A percentile compares a stretch with the other conserved stretches of the same genome.
Evolutionary conservation across 495 filamentous ascomycete genomes (phyloP).

Genomic region (Aspergillus olivimuriae): DNA sequence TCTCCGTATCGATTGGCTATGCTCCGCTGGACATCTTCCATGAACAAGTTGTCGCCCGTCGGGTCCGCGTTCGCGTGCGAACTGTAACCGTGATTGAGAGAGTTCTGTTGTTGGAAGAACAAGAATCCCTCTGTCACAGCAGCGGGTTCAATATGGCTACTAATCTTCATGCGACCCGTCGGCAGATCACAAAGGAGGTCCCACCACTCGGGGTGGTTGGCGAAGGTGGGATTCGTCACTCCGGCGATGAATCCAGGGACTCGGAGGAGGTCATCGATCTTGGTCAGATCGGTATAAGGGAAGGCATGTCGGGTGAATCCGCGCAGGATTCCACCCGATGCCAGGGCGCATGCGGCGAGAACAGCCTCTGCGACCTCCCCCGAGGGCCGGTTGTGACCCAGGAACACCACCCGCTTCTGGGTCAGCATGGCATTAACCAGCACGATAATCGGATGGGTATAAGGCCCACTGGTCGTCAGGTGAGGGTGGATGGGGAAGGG

Average conservation of each 20-base stretch:
- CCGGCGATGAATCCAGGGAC: conserved; percentile 97
- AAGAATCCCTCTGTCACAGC: conserved; percentile 72
- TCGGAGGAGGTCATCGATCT: conserved; percentile 91
- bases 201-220: conserved; percentile 96
- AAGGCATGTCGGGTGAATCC: conserved; percentile 98
- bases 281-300: conserved; percentile 95
- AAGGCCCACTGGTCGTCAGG: conserved; percentile 82
- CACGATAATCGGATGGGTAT: conserved; percentile 49
- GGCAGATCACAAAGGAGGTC: conserved; percentile 92
- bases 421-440: conserved; percentile 67
- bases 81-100: conserved; percentile 42
- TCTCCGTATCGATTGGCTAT: conserved; percentile 85
- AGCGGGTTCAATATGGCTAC: conserved; percentile 67
- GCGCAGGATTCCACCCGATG: conserved; percentile 86
- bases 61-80: conserved; percentile 51
- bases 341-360: conserved; percentile 85
- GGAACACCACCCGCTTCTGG: conserved; percentile 92
- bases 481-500: conserved; percentile 85
- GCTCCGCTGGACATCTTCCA: conserved; percentile 74
- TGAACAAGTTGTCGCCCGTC: conserved; percentile 87
- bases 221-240: conserved; percentile 95
- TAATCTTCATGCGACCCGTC: conserved; percentile 90
- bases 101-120: conserved; percentile 79
- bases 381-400: conserved; percentile 90
- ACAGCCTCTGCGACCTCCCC: conserved; percentile 94